Conservation (phyloP, 306 rosid genomes). For the Sicyos edulis region DNA sequence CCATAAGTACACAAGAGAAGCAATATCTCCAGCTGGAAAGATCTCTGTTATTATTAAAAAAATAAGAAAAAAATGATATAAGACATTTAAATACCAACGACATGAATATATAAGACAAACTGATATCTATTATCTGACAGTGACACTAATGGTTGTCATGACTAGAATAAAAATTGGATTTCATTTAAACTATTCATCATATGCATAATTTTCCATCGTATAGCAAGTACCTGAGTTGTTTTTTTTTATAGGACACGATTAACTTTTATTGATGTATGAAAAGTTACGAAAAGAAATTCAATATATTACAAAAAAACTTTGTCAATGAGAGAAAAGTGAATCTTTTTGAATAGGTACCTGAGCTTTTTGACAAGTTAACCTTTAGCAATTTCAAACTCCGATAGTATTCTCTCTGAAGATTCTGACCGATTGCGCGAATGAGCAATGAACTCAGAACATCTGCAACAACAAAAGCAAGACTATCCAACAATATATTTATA, state of each 20-base stretch:
- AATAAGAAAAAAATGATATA: constrained; percentile 21
- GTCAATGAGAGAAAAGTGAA: too few species aligned
- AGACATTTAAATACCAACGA: not conserved
- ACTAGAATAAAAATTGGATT: not conserved
- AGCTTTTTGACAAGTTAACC: constrained; percentile 38
- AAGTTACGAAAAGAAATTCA: too few species aligned
- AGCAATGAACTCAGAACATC: constrained; percentile 64
- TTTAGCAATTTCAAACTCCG: constrained; percentile 47
- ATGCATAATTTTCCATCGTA: constrained; percentile 20
- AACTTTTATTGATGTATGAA: too few species aligned
- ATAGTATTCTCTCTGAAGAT: constrained; percentile 48
- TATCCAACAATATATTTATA: constrained; percentile 52
- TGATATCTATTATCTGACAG: not conserved
- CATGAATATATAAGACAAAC: not conserved
- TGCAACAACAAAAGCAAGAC: constrained; percentile 77
- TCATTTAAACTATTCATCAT: not conserved
- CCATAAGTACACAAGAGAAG: constrained; percentile 51
- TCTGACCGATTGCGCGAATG: constrained; percentile 57
- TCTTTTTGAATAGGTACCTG: too few species aligned
- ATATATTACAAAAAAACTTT: too few species aligned
- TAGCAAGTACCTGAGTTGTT: too few species aligned
- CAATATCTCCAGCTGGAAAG: constrained; percentile 45
- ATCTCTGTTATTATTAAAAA: constrained; percentile 29
- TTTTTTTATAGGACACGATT: too few species aligned
- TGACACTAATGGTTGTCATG: not conserved